These are phyloP conservation scores for Pseudogymnoascus sp. DNA, from an alignment of 2,329 filamentous ascomycete species.

Conservation along the genomic window DNA sequence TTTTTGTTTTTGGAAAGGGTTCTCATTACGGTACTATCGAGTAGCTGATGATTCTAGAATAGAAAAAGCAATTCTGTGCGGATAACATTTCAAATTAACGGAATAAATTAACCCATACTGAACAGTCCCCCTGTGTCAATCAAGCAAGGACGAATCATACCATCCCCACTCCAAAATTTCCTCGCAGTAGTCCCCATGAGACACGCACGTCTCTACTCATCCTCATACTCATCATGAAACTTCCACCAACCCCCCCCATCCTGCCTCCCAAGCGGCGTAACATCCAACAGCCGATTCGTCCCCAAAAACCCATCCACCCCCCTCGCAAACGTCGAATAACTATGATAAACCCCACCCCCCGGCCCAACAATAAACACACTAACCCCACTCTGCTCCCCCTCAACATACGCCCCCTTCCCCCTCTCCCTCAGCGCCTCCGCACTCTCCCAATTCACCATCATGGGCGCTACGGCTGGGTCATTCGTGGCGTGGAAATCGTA, in stretches of 20 bases:
- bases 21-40: neutral
- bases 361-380: constrained; percentile 31
- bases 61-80: neutral
- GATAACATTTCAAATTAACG: neutral
- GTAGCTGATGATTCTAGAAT: neutral
- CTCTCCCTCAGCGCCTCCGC: neutral
- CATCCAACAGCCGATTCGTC: constrained; percentile 29
- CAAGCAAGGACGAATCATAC: neutral
- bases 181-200: neutral
- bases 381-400: constrained; percentile 32
- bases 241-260: constrained; percentile 16
- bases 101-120: neutral
- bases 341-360: constrained; percentile 31
- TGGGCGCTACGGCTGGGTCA: constrained; percentile 24
- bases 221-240: constrained; percentile 18
- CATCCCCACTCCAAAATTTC: neutral
- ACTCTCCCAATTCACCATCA: constrained; percentile 24
- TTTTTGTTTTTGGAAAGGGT: neutral
- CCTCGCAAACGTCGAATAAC: constrained; percentile 31
- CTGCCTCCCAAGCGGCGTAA: constrained; percentile 32
- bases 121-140: neutral
- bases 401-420: constrained; percentile 21
- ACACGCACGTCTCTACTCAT: neutral
- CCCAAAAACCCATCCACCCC: constrained; percentile 29
- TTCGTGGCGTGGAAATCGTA: constrained; percentile 34